These are phyloP conservation scores for Poterioochromonas sp. DNA, from an alignment of 352 stramenopile genomes.

Conservation along the genomic window DNA sequence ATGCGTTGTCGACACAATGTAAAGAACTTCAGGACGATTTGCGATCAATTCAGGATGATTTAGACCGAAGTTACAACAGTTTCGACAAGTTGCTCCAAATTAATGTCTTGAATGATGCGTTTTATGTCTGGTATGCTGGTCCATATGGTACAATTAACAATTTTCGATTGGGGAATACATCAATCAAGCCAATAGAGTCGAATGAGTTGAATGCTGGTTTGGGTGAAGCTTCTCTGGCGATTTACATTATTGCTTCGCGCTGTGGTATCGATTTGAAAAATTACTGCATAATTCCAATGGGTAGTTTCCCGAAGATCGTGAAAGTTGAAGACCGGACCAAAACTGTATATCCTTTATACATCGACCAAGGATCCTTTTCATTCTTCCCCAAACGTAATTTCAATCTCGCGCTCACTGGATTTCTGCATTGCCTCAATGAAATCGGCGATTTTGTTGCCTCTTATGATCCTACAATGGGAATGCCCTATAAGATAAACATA, in stretches of 20 bases:
- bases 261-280: conserved; percentile 54
- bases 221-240: conserved; percentile 65
- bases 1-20: no score
- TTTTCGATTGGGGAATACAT: conserved; percentile 57
- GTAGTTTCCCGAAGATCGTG: conserved; percentile 68
- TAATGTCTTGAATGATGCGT: conserved; percentile 76
- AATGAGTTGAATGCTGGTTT: conserved; percentile 75
- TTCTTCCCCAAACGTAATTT: conserved; percentile 77
- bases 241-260: conserved; percentile 62
- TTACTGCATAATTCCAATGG: conserved; percentile 64
- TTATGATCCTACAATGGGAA: conserved; percentile 70
- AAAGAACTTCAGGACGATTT: no score
- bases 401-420: conserved; percentile 75
- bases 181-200: conserved; percentile 64
- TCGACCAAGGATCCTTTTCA: conserved; percentile 45
- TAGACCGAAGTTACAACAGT: neutral
- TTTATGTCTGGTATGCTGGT: conserved; percentile 78
- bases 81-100: conserved; percentile 35
- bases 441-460: conserved; percentile 64
- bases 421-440: conserved; percentile 72
- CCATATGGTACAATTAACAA: conserved; percentile 75
- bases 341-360: conserved; percentile 43
- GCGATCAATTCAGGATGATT: neutral
- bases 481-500: conserved; percentile 75
- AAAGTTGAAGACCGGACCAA: conserved; percentile 62